These are phyloP conservation scores for Phaeosphaeria sp. DNA, from an alignment of 2,329 filamentous ascomycete genomes.

Conservation along the genomic window DNA sequence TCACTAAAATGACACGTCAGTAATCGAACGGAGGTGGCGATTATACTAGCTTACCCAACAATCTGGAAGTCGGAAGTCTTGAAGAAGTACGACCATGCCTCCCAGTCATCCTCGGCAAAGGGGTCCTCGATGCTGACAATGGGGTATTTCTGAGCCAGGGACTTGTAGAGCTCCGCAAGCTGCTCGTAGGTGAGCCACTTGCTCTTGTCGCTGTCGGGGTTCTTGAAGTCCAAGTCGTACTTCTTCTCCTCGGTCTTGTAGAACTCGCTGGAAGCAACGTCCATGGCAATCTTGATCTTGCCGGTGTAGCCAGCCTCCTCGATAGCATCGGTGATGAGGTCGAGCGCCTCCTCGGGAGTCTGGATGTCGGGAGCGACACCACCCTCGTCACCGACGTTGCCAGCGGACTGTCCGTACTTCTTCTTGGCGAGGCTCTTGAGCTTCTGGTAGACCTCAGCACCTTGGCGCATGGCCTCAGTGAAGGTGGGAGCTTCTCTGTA, in stretches of 20 bases:
- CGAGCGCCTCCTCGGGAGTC: conserved; percentile 93
- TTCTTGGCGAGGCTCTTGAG: conserved; percentile 98
- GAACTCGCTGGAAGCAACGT: conserved; percentile 98
- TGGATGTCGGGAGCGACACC: conserved; percentile 99
- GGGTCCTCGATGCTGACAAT: conserved; percentile 99
- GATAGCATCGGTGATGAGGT: conserved; percentile 93
- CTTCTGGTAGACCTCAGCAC: conserved; percentile 97
- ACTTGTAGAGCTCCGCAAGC: conserved; percentile 89
- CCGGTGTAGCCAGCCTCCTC: conserved; percentile 95
- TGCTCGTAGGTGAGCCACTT: conserved; percentile 99
- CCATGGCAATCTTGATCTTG: conserved; percentile 98
- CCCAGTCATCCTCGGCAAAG: conserved; percentile 99
- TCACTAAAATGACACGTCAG: conserved; percentile 59
- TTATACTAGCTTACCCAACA: conserved; percentile 61
- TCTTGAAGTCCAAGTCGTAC: conserved; percentile 99
- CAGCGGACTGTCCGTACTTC: conserved; percentile 98
- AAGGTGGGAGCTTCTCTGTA: conserved; percentile 81
- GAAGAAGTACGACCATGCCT: conserved; percentile 99
- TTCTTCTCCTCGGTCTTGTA: conserved; percentile 97
- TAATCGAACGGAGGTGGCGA: too few relatives aligned
- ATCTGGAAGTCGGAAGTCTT: conserved; percentile 99
- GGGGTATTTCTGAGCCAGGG: conserved; percentile 91
- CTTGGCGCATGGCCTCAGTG: conserved; percentile 94
- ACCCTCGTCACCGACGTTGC: conserved; percentile 99
- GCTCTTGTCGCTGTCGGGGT: conserved; percentile 91